phyloP scores from a whole-genome alignment of 768 basidiomycete genomes.

The Xerocomus spinulosus region DNA sequence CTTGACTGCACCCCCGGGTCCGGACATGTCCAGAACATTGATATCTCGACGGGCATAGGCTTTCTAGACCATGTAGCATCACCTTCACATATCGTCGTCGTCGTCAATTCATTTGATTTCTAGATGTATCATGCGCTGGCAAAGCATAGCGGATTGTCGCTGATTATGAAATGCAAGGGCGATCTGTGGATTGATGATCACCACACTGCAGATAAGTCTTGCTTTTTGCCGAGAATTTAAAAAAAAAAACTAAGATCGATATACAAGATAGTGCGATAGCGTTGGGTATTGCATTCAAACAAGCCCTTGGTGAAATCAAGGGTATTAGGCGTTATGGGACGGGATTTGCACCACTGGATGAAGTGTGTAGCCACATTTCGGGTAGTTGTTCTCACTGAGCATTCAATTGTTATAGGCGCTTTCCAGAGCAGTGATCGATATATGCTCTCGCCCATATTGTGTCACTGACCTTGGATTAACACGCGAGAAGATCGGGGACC shows the following conservation, averaged over 20 bases:
- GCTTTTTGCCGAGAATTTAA: slow-evolving; percentile 13
- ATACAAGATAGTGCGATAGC: slow-evolving; percentile 87
- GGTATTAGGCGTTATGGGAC: slow-evolving; percentile 95
- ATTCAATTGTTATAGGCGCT: slow-evolving; percentile 60
- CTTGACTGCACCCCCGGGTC: slow-evolving; percentile 75
- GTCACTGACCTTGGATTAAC: slow-evolving; percentile 84
- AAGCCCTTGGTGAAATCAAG: slow-evolving; percentile 89
- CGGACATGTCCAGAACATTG: slow-evolving; percentile 63
- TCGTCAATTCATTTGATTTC: slow-evolving; percentile 1
- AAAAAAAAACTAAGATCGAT: slow-evolving; percentile 6
- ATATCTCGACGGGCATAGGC: slow-evolving; percentile 93
- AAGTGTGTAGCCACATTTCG: slow-evolving; percentile 47
- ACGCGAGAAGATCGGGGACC: slow-evolving; percentile 89
- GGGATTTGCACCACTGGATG: slow-evolving; percentile 94
- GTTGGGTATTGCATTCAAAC: slow-evolving; percentile 86
- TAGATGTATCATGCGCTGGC: slow-evolving; percentile 98
- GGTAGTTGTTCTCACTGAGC: slow-evolving; percentile 1
- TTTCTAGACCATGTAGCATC: slow-evolving; percentile 90
- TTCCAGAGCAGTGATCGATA: slow-evolving; percentile 94
- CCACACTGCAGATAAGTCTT: slow-evolving; percentile 91
- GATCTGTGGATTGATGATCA: slow-evolving; percentile 99
- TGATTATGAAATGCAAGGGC: slow-evolving; percentile 87
- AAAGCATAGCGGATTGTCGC: slow-evolving; percentile 92
- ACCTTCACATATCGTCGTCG: background rate
- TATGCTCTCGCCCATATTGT: slow-evolving; percentile 96